Base-by-base conservation (phyloP, 441 rosid genomes). In the Adansonia gregorii region DNA sequence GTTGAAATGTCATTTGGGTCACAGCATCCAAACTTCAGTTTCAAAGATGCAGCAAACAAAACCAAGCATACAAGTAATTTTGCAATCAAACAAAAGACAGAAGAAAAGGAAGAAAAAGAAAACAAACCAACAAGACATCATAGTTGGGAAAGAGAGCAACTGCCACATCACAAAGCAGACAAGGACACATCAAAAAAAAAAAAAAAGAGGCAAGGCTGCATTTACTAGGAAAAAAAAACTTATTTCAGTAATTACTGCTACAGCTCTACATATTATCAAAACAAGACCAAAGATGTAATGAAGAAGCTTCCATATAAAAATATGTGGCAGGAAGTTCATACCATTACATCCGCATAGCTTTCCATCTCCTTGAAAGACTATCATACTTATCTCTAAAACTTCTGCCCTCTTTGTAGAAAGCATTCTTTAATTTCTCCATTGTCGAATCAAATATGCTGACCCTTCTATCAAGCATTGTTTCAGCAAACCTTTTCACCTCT, bases 381-480 rank as follows among this genome's bases (percentile, higher is more conserved):
- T 88, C 87, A 84, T 80, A 88, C 56, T 64, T 79, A 63, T 90
- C 94, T 75, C 85, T 86, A 63, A 58, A 80, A 79, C 72, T 84
- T 78, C 82, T 81, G 72, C 86, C 84, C 54, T 76, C 79, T 59
- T 80, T 85, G 43, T 74, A 78, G 68, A 87, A 83, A 63, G 81
- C 69, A 56, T 72, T 76, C 82, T 84, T 88, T 85, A 90, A 66
- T 79, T 83, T 85, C 19, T 55, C 83, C 89, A 83, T 90, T 7
- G 92, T 88, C 35, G 85, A 82, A 48, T 90, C 86, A 67, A 69
- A 48, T 52, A 87, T 76, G 39, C 51, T 76, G 61, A 90, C 72
- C 80, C 80, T 81, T 82, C 76, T 84, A 82, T 90, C 86, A 43
- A 87, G 82, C 86, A 90, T 86, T 48, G 84, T 84, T 68, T 83